phyloP scores from a whole-genome alignment of 352 stramenopile genomes.

The Pythium aristosporum region DNA sequence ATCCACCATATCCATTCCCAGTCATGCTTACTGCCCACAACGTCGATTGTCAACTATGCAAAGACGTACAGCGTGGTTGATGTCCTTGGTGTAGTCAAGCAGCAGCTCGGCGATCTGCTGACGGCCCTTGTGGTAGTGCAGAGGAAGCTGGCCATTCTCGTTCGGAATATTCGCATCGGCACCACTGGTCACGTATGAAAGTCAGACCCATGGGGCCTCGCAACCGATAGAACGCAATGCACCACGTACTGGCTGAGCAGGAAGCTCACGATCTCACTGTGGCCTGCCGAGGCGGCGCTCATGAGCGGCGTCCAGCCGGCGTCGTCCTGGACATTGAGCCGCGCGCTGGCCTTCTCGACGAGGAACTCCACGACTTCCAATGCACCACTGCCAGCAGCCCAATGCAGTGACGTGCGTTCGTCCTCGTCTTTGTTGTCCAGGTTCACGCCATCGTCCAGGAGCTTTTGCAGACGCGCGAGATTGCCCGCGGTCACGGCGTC shows the following conservation, averaged over 20 bases:
- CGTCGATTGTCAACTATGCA: neutral
- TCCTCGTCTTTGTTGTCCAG: conserved; percentile 68
- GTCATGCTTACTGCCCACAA: neutral
- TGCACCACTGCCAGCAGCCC: conserved; percentile 46
- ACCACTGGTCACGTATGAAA: conserved; percentile 30
- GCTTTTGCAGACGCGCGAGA: conserved; percentile 27
- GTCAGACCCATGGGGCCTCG: neutral
- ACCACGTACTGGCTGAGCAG: conserved; percentile 51
- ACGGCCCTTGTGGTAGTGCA: conserved; percentile 77
- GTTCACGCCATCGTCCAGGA: conserved; percentile 31
- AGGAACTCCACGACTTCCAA: conserved; percentile 64
- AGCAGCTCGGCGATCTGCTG: conserved; percentile 67
- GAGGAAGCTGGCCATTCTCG: conserved; percentile 65
- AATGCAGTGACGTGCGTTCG: conserved; percentile 71
- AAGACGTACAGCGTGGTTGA: conserved; percentile 56
- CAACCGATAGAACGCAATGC: neutral
- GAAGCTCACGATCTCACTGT: conserved; percentile 50
- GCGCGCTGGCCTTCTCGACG: conserved; percentile 32
- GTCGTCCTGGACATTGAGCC: conserved; percentile 68
- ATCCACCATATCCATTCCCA: neutral
- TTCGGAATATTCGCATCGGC: conserved; percentile 68
- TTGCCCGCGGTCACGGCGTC: conserved; percentile 14
- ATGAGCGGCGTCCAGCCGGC: conserved; percentile 76
- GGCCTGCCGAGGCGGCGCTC: conserved; percentile 64
- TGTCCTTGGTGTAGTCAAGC: conserved; percentile 63